Base-by-base conservation (phyloP, 495 filamentous ascomycete species). In the Massariosphaeria phaeospora region DNA sequence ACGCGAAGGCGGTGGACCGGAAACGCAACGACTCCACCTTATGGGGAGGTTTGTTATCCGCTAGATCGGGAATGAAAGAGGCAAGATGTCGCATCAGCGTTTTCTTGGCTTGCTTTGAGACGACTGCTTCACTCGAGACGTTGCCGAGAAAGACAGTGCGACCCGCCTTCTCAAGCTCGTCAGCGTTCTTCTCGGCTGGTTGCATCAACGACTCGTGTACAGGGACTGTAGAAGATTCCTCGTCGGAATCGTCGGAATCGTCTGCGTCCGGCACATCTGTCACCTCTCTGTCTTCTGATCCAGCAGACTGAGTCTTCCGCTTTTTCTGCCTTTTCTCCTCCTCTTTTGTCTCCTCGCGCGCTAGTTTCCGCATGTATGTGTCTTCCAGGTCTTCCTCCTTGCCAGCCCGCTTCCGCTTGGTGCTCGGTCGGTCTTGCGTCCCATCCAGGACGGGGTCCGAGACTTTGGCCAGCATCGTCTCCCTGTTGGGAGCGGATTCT, bases 91-190 rank as follows among this genome's bases (percentile, higher is more conserved):
- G 73, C 25, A 89, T 66, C 13, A 96, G 76, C 17, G 77, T 77
- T 69, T 89, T 94, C 69, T 86, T 88, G 2, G 79, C 86, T 0
- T 78, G 69, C 62, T 90, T 89, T 3, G 87, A 91, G 29, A 81
- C 87, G 58, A 97, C 85, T 10, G 88, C 88, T 40, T 80, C 68
- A 12, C 76, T 84, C 5, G 89, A 90, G 24, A 97, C 86, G 62
- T 99, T 99, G 57, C 85, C 87, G 24, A 99, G 74, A 69, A 96
- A 99, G 36, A 99, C 81, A 2, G 94, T 97, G 18, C 93, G 84
- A 51, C 80, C 80, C 13, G 93, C 88, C 69, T 95, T 96, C 33
- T 93, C 86, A 0, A 94, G 51, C 54, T 94, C 89, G 27, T 62
- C 48, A 2, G 70, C 55, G 17, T 75, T 72, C 44, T 69, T 65